These are phyloP conservation scores for Sporobolomyces roseus DNA, from an alignment of 768 basidiomycete genomes.

Conservation along the genomic window DNA sequence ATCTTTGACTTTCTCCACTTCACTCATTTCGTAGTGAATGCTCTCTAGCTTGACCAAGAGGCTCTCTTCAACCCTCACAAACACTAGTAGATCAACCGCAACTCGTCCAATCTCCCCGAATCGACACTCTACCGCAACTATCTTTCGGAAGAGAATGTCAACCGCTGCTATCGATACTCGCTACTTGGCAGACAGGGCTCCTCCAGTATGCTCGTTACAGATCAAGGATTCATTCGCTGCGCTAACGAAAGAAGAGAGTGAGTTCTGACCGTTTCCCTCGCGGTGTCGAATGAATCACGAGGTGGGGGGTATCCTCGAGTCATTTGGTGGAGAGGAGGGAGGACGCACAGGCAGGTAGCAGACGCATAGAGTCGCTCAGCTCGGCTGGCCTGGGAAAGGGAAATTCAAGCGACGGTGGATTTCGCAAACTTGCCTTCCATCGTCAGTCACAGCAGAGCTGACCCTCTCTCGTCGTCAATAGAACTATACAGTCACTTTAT, in stretches of 20 bases:
- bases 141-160: slow-evolving; percentile 1
- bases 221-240: slow-evolving; percentile 61
- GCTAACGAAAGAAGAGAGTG: slow-evolving; percentile 59
- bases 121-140: too few relatives aligned
- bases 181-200: slow-evolving; percentile 68
- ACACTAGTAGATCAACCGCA: background rate
- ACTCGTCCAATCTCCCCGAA: slow-evolving; percentile 11
- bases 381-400: too few relatives aligned
- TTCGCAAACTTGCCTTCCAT: too few relatives aligned
- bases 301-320: too few relatives aligned
- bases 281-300: background rate
- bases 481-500: slow-evolving; percentile 67
- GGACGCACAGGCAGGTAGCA: too few relatives aligned
- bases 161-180: slow-evolving; percentile 48
- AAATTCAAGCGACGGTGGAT: too few relatives aligned
- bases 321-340: too few relatives aligned
- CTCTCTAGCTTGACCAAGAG: slow-evolving; percentile 5
- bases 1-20: background rate
- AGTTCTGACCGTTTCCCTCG: slow-evolving; percentile 42
- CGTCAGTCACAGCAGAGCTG: too few relatives aligned
- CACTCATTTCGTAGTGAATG: background rate
- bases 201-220: slow-evolving; percentile 71
- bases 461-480: slow-evolving; percentile 4
- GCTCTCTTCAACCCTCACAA: background rate
- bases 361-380: too few relatives aligned